Percentiles rank a stretch among this genome's conserved stretches.
These are phyloP conservation scores for Rhododendron molle DNA, from an alignment of 148 eudicot genomes.

Conservation along the genomic window DNA sequence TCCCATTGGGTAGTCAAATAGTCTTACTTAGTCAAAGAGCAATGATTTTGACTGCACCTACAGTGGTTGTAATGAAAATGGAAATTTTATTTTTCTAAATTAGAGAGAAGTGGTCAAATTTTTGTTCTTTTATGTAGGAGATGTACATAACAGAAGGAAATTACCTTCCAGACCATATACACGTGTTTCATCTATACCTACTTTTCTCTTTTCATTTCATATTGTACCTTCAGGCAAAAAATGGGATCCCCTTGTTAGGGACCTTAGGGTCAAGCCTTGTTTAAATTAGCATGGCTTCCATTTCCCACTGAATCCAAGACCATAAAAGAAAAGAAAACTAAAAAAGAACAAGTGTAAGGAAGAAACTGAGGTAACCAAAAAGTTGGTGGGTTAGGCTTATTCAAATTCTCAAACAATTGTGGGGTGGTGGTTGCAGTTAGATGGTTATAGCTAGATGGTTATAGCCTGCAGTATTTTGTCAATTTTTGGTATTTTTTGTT, in stretches of 20 bases:
- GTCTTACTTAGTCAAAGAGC: too few relatives aligned
- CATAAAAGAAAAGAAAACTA: background rate
- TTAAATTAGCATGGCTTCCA: background rate
- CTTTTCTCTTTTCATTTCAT: background rate
- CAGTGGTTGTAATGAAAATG: background rate
- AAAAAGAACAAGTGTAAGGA: background rate
- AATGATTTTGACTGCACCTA: too few relatives aligned
- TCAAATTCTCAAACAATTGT: background rate
- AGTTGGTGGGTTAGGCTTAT: background rate
- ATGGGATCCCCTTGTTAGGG: background rate
- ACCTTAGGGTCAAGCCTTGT: background rate
- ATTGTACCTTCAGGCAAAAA: background rate
- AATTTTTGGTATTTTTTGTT: too few relatives aligned
- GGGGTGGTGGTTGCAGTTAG: too few relatives aligned
- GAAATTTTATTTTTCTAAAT: background rate
- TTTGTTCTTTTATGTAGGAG: too few relatives aligned
- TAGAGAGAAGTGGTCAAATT: too few relatives aligned
- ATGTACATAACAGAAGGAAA: too few relatives aligned
- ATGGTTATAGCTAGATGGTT: too few relatives aligned
- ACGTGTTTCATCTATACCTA: background rate
- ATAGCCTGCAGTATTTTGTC: too few relatives aligned
- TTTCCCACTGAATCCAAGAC: background rate
- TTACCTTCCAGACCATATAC: background rate
- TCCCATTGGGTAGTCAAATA: too few relatives aligned
- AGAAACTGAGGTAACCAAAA: background rate